Evolutionary conservation across 192 early-diverging fungal genomes (phyloP).

Genomic region (Radiomyces spectabilis): DNA sequence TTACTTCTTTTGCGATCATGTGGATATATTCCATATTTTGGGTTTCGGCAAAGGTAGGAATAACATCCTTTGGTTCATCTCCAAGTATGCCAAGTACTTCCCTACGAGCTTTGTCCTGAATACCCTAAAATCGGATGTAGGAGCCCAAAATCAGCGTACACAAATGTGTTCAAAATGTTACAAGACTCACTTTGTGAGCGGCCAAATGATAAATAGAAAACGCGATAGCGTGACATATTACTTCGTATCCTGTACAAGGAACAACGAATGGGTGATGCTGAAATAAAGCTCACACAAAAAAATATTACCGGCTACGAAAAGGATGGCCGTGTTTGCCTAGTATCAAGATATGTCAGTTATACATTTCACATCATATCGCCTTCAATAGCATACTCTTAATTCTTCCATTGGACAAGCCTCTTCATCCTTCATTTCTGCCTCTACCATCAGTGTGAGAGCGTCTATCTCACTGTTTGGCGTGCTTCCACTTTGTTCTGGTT

Average conservation of each 20-base stretch:
- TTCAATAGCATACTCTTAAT: constrained; percentile 14
- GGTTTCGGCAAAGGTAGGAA: constrained; percentile 17
- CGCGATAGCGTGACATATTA: too few species aligned
- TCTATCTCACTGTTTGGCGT: constrained; percentile 11
- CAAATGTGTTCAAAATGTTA: constrained; percentile 6
- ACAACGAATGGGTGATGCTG: too few species aligned
- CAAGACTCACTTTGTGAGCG: constrained; percentile 18
- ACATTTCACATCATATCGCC: not conserved
- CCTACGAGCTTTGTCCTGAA: constrained; percentile 13
- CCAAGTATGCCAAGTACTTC: constrained; percentile 18
- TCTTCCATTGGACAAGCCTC: constrained; percentile 3
- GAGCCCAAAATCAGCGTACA: not conserved
- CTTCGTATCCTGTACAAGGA: too few species aligned
- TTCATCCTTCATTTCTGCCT: constrained; percentile 6
- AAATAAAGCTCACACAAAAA: too few species aligned
- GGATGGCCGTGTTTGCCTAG: constrained; percentile 1
- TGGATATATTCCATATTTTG: constrained; percentile 13
- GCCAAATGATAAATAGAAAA: not conserved
- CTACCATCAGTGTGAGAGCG: constrained; percentile 19
- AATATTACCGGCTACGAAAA: constrained; percentile 13
- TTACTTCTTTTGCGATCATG: constrained; percentile 14
- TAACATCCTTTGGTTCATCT: constrained; percentile 9
- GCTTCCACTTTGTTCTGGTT: too few species aligned
- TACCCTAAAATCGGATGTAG: not conserved
- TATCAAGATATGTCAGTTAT: too few species aligned